Conservation (phyloP, 768 basidiomycete genomes). For the Gautieria morchelliformis region DNA sequence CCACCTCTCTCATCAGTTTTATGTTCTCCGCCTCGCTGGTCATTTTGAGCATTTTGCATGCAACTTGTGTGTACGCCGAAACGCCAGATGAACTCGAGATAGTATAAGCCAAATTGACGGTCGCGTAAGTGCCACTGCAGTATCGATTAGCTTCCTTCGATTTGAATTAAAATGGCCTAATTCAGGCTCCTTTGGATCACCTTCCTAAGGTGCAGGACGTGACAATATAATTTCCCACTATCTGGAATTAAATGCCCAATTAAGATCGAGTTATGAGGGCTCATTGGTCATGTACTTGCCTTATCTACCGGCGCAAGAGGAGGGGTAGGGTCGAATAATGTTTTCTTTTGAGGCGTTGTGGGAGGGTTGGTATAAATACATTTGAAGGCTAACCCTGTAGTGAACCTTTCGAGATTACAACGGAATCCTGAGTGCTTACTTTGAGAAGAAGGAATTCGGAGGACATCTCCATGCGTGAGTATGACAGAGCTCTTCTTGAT, state of each 20-base stretch:
- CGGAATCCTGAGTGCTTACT: slow-evolving; percentile 27
- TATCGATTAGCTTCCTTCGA: background rate
- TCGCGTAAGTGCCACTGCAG: slow-evolving; percentile 62
- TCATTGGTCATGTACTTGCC: slow-evolving; percentile 23
- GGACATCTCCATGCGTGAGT: slow-evolving; percentile 65
- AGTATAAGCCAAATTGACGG: slow-evolving; percentile 55
- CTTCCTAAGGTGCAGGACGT: slow-evolving; percentile 70
- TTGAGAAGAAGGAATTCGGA: slow-evolving; percentile 60
- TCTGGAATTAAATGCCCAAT: slow-evolving; percentile 27
- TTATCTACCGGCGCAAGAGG: slow-evolving; percentile 46
- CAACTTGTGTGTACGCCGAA: slow-evolving; percentile 57
- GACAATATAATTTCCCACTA: slow-evolving; percentile 57
- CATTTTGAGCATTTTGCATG: slow-evolving; percentile 66
- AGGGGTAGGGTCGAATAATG: slow-evolving; percentile 53
- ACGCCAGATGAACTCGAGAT: slow-evolving; percentile 35
- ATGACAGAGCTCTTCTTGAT: slow-evolving; percentile 61
- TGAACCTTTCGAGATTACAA: background rate
- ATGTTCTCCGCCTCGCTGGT: slow-evolving; percentile 30
- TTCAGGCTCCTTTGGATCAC: background rate
- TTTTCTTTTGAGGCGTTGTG: slow-evolving; percentile 42
- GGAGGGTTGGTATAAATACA: slow-evolving; percentile 42
- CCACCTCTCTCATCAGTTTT: slow-evolving; percentile 70
- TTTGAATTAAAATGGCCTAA: too few relatives aligned
- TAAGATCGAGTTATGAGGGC: background rate
- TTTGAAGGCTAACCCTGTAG: slow-evolving; percentile 42